Conservation (phyloP, 257 asterid genomes). For the Nicotiana knightiana region DNA sequence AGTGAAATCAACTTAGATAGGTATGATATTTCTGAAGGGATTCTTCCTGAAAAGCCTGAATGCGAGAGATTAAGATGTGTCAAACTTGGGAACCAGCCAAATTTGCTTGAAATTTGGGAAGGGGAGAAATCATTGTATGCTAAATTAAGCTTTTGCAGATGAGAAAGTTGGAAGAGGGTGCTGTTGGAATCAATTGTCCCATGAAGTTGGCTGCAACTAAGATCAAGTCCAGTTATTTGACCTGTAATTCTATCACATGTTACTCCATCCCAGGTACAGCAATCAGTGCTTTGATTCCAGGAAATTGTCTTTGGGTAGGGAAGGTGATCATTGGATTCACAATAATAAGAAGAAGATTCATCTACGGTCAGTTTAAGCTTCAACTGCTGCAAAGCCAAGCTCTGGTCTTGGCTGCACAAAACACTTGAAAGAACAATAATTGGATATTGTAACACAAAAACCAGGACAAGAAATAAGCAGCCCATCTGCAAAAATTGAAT, state of each 20-base stretch:
- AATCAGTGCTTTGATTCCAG: slow-evolving; percentile 8
- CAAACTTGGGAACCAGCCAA: background rate
- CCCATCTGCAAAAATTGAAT: background rate
- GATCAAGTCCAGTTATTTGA: slow-evolving; percentile 18
- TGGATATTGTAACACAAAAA: slow-evolving; percentile 2
- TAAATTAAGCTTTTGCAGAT: slow-evolving; percentile 15
- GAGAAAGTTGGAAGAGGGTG: slow-evolving; percentile 16
- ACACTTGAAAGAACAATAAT: background rate
- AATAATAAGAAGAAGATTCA: background rate
- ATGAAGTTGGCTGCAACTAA: slow-evolving; percentile 23
- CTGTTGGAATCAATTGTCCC: slow-evolving; percentile 18
- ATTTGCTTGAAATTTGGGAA: slow-evolving; percentile 16
- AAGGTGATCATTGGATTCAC: slow-evolving; percentile 5
- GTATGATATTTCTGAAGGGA: slow-evolving; percentile 15
- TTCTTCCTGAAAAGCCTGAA: slow-evolving; percentile 21
- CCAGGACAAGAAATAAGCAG: background rate
- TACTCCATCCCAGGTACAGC: slow-evolving; percentile 28
- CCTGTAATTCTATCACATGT: slow-evolving; percentile 19
- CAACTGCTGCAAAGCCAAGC: slow-evolving; percentile 11
- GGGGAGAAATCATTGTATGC: slow-evolving; percentile 24
- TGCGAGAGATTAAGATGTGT: slow-evolving; percentile 23
- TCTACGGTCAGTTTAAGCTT: slow-evolving; percentile 8
- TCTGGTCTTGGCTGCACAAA: slow-evolving; percentile 11
- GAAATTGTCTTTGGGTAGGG: slow-evolving; percentile 14
- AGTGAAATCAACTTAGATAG: slow-evolving; percentile 21